Evolutionary conservation across 768 basidiomycete genomes (phyloP).

Genomic region (Trametes punicea): DNA sequence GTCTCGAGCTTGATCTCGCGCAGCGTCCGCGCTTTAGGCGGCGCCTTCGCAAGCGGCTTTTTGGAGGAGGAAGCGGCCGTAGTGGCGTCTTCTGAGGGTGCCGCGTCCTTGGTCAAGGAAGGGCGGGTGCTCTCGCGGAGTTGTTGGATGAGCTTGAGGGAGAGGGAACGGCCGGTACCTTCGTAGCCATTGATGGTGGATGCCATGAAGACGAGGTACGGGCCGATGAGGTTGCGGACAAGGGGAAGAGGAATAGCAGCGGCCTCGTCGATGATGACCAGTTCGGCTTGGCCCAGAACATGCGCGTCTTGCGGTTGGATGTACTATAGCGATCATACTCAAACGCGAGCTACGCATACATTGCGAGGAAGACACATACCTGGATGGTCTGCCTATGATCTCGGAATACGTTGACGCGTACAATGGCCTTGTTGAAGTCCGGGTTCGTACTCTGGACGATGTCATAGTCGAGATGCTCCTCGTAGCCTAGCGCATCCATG

Average conservation of each 20-base stretch:
- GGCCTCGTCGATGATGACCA: slow-evolving; percentile 97
- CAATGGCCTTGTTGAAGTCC: slow-evolving; percentile 92
- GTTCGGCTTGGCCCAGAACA: slow-evolving; percentile 94
- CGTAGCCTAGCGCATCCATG: slow-evolving; percentile 89
- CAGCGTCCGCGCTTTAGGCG: slow-evolving; percentile 69
- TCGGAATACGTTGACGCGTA: slow-evolving; percentile 90
- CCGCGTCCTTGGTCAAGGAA: slow-evolving; percentile 63
- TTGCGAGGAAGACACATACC: slow-evolving; percentile 43
- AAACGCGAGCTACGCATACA: not conserved
- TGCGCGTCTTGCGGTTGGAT: slow-evolving; percentile 98
- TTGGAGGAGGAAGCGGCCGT: slow-evolving; percentile 45
- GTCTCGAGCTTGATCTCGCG: slow-evolving; percentile 94
- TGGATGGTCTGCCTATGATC: slow-evolving; percentile 96
- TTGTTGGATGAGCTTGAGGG: slow-evolving; percentile 96
- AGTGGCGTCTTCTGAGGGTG: slow-evolving; percentile 39
- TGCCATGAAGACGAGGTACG: slow-evolving; percentile 96
- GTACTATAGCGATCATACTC: slow-evolving; percentile 52
- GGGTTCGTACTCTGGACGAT: slow-evolving; percentile 93
- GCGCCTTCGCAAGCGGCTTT: slow-evolving; percentile 51
- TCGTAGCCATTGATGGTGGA: slow-evolving; percentile 99
- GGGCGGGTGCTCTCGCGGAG: slow-evolving; percentile 88
- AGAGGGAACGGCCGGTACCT: slow-evolving; percentile 97
- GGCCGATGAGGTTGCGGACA: slow-evolving; percentile 91
- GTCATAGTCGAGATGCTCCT: slow-evolving; percentile 97
- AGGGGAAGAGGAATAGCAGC: slow-evolving; percentile 97